Evolutionary conservation across 1,284 basidiomycete species (phyloP).

Genomic region (Limonomyces culmigenus): DNA sequence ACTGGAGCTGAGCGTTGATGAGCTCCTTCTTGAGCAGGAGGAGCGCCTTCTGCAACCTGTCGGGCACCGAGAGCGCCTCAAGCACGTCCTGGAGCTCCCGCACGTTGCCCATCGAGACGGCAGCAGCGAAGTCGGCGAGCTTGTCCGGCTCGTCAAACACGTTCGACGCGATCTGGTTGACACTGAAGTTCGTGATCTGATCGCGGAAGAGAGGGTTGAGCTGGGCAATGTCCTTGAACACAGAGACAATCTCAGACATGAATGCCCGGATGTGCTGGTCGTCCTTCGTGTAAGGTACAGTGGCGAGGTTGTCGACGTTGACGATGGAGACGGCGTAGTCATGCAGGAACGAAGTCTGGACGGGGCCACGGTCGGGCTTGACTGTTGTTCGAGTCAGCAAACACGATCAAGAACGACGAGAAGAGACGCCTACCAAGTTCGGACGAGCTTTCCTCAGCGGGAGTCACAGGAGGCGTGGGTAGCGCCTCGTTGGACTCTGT

Average conservation of each 20-base stretch:
- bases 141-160: constrained; percentile 98
- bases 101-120: constrained; percentile 85
- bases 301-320: constrained; percentile 73
- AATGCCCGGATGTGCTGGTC: constrained; percentile 90
- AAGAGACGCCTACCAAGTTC: constrained; percentile 7
- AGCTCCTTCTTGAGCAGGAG: constrained; percentile 95
- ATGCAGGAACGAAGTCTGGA: constrained; percentile 86
- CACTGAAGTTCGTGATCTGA: constrained; percentile 94
- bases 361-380: constrained; percentile 17
- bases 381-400: constrained; percentile 14
- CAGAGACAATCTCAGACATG: constrained; percentile 92
- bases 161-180: constrained; percentile 90
- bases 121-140: constrained; percentile 95
- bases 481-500: constrained; percentile 27
- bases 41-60: constrained; percentile 81
- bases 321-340: constrained; percentile 83
- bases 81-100: constrained; percentile 89
- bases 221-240: constrained; percentile 98
- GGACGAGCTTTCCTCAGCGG: constrained; percentile 15
- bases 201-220: constrained; percentile 96
- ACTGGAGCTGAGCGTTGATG: constrained; percentile 93
- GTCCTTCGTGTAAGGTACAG: constrained; percentile 81
- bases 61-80: constrained; percentile 76
- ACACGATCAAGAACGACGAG: background rate
- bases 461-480: constrained; percentile 29